Base-by-base conservation (phyloP, 768 basidiomycete species). In the Russula emetica region DNA sequence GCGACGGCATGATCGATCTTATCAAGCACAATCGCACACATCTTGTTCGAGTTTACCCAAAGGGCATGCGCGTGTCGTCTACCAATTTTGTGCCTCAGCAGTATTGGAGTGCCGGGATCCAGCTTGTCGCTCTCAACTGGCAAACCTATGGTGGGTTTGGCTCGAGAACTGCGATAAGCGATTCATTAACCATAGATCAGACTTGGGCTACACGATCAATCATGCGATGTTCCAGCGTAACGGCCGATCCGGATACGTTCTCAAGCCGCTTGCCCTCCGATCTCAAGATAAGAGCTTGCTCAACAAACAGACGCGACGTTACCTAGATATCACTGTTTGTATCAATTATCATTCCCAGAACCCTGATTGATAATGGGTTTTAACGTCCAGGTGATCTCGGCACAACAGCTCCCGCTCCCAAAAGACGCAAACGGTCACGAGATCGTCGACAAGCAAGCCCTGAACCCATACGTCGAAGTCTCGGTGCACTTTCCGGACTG, bases 61-160 rank as follows among this genome's bases (percentile, higher is more conserved):
- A 87, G 70, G 94, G 92, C 0, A 84, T 79, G 32, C 77, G 95
- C 44, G 78, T 98, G 38, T 86, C 79, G 63, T 94, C 90, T 67
- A 85, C 85, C 26, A 98, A 98, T 71, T 98, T 88, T 69, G 82
- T 89, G 66, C 95, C 95, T 8, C 87, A 94, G 74, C 81, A 85
- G 20, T 94, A 85, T 72, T 99, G 96, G 96, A 84, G 85, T 0
- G 85, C 85, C 2, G 96, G 96, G 0, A 83, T 85, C 14, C 95
- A 98, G 73, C 75, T 98, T 6, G 94, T 94, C 0, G 94, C 96
- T 9, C 81, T 99, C 60, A 99, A 99, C 74, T 98, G 94, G 94
- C 96, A 99, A 75, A 98, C 94, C 0, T 87, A 87, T 68, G 94
- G 94, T 95, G 71, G 60, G 86, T 78, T 14, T 22, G 18, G 8